Conservation (phyloP, 129 eudicot species). For the Flaveria bidentis region DNA sequence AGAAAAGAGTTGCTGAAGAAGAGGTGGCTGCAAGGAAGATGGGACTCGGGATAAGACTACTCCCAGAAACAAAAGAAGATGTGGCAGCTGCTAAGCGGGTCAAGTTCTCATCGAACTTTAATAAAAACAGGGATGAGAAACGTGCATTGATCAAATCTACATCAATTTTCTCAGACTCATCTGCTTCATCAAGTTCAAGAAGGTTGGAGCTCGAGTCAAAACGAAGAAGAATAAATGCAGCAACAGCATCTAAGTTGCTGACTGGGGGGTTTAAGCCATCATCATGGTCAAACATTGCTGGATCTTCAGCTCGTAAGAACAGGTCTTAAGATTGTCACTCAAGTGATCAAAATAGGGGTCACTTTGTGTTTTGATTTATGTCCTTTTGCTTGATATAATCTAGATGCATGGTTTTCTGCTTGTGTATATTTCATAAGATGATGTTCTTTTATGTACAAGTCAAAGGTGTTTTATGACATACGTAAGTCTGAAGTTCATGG, state of each 20-base stretch:
- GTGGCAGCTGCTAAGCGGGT: constrained; percentile 61
- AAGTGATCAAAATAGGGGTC: not conserved
- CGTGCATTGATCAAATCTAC: constrained; percentile 64
- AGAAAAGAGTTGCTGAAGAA: constrained; percentile 89
- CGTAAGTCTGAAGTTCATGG: no score
- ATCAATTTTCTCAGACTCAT: constrained; percentile 55
- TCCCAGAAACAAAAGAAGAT: constrained; percentile 77
- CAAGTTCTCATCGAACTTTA: constrained; percentile 63
- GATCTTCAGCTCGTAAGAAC: constrained; percentile 39
- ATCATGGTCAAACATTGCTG: constrained; percentile 50
- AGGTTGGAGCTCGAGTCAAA: constrained; percentile 67
- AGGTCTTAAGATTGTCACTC: constrained; percentile 29
- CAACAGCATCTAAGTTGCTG: constrained; percentile 62
- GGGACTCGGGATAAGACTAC: constrained; percentile 78
- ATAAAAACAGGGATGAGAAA: constrained; percentile 60
- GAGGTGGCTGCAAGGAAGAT: constrained; percentile 62
- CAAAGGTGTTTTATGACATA: no score
- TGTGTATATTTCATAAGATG: constrained; percentile 21
- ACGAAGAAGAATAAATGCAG: constrained; percentile 78
- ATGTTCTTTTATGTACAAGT: not conserved
- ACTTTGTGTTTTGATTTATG: constrained; percentile 2
- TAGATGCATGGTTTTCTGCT: constrained; percentile 24
- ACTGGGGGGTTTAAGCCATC: constrained; percentile 80
- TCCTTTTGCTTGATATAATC: constrained; percentile 14
- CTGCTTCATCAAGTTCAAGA: constrained; percentile 43